A percentile compares a stretch with the other conserved stretches of the same genome.
Evolutionary conservation across 768 basidiomycete species (phyloP).

Genomic region (Naganishia vaughanmartiniae): DNA sequence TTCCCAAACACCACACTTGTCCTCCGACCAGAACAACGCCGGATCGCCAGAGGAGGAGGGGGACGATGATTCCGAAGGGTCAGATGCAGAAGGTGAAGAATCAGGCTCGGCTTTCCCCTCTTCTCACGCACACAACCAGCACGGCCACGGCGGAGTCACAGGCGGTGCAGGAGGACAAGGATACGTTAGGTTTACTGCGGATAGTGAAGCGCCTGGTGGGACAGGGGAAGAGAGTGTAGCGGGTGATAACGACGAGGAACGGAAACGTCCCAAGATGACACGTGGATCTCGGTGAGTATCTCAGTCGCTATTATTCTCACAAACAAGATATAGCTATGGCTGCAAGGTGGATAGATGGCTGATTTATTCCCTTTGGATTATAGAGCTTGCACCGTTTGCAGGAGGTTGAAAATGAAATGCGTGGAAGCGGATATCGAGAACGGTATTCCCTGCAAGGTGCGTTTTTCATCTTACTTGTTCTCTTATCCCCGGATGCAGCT

Average conservation of each 20-base stretch:
- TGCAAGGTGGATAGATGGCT: neutral
- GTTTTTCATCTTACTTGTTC: neutral
- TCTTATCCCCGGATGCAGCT: neutral
- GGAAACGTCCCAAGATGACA: conserved; percentile 49
- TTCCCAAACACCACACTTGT: neutral
- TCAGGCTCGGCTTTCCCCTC: neutral
- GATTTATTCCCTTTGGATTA: neutral
- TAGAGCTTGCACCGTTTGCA: conserved; percentile 32
- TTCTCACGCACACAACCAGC: conserved; percentile 31
- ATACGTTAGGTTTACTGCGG: conserved; percentile 29
- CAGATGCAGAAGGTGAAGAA: conserved; percentile 44
- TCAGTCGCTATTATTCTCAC: conserved; percentile 43
- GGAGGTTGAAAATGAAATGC: conserved; percentile 52
- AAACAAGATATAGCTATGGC: too few relatives aligned
- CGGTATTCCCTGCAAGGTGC: conserved; percentile 46
- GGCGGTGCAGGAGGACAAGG: neutral
- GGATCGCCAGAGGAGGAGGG: conserved; percentile 15
- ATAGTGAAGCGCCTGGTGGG: conserved; percentile 26
- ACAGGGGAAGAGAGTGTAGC: neutral
- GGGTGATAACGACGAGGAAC: conserved; percentile 33
- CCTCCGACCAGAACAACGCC: neutral
- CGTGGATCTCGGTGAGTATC: conserved; percentile 46
- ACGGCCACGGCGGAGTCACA: conserved; percentile 25
- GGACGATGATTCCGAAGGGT: conserved; percentile 43
- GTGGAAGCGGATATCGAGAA: conserved; percentile 43